Evolutionary conservation across 805 yeast genomes (phyloP), one percentile per base, ranked within the genome.

Genomic region (Ogataea wickerhamii): DNA sequence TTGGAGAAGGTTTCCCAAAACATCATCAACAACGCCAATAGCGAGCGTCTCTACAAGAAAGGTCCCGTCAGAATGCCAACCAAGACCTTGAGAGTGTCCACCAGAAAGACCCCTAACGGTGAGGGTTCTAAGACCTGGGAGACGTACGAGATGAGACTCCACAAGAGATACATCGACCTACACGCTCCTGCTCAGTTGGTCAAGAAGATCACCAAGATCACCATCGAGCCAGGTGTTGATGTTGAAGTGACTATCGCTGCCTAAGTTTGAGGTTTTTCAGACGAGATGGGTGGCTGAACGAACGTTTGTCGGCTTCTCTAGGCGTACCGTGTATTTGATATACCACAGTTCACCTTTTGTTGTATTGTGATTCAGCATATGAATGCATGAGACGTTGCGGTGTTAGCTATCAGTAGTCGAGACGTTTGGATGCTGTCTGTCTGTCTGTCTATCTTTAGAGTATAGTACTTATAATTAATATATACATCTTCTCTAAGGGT

Each of bases 61-160:
- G 99, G 99, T 69, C 98, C 98, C 61, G 96, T 93, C 67, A 89
- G 98, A 86, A 75, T 93, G 78, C 99, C 99, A 79, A 93, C 98
- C 75, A 93, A 89, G 85, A 93, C 85, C 62, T 85, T 93, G 68
- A 87, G 85, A 76, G 79, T 93, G 77, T 79, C 95, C 76, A 93
- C 99, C 86, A 88, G 99, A 87, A 93, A 93, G 89, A 85, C 98
- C 68, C 99, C 99, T 67, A 94, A 94, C 74, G 99, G 99, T 93
- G 97, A 93, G 80, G 99, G 99, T 93, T 93, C 98, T 63, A 93
- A 93, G 91, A 93, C 99, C 65, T 93, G 97, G 97, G 99, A 93
- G 71, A 78, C 94, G 64, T 93, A 82, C 74, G 98, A 93, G 81
- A 85, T 93, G 95, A 91, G 97, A 85, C 88, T 93, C 81, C 98